These are phyloP conservation scores for Cryoendolithus antarcticus DNA, from an alignment of 2,329 filamentous ascomycete species.

Conservation along the genomic window DNA sequence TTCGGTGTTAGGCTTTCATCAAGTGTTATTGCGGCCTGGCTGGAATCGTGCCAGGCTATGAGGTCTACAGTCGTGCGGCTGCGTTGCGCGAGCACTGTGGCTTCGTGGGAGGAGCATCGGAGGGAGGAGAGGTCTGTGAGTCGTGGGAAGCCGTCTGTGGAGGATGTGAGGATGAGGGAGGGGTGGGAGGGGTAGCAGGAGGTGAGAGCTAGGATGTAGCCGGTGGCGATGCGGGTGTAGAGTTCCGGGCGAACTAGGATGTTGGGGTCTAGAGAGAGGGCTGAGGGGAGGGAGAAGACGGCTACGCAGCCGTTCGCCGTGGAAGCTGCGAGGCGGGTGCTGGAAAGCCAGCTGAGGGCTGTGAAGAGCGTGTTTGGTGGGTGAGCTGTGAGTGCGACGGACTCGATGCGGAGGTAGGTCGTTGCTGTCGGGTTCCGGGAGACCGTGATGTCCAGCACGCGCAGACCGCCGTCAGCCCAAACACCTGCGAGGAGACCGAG, in stretches of 20 bases:
- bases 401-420: conserved; percentile 29
- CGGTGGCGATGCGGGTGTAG: conserved; percentile 31
- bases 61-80: conserved; percentile 37
- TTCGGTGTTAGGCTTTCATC: conserved; percentile 44
- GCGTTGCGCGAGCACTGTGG: conserved; percentile 35
- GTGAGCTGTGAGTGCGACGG: conserved; percentile 38
- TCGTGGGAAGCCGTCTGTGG: conserved; percentile 43
- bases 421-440: conserved; percentile 3
- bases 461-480: conserved; percentile 45
- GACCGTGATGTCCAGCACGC: conserved; percentile 40
- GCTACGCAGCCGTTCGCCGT: conserved; percentile 45
- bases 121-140: conserved; percentile 42
- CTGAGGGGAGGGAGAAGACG: conserved; percentile 37
- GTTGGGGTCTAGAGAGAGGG: conserved; percentile 25
- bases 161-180: conserved; percentile 38
- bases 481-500: conserved; percentile 45
- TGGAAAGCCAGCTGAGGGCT: conserved; percentile 44
- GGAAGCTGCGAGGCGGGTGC: conserved; percentile 41
- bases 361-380: conserved; percentile 44
- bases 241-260: conserved; percentile 25
- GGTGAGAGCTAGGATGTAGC: conserved; percentile 35
- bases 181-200: conserved; percentile 44
- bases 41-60: conserved; percentile 43
- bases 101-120: conserved; percentile 28
- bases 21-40: conserved; percentile 40